Evolutionary conservation across 2,329 filamentous ascomycete genomes (phyloP).

Genomic region (Saccharata proteae): DNA sequence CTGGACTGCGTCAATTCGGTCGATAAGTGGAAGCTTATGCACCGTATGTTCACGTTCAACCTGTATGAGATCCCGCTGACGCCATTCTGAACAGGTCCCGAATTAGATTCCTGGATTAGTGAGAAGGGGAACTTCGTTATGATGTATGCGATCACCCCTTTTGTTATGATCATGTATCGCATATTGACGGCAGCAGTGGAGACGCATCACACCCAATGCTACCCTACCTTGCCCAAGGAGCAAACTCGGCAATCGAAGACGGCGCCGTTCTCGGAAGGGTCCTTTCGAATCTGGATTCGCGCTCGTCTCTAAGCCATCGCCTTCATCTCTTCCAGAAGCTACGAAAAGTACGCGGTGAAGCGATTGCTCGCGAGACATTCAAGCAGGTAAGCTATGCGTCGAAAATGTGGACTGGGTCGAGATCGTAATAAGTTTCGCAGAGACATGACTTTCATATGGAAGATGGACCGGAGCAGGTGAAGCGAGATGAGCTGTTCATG

Average conservation of each 20-base stretch:
- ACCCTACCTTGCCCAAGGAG: conserved; percentile 31
- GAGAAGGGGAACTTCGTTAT: conserved; percentile 20
- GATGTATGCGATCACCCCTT: conserved; percentile 40
- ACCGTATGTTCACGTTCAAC: conserved; percentile 17
- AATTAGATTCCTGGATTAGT: conserved; percentile 8
- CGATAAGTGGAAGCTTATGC: conserved; percentile 60
- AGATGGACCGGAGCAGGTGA: conserved; percentile 44
- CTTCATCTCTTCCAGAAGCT: conserved; percentile 34
- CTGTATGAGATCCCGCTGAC: too few relatives aligned
- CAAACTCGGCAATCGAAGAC: conserved; percentile 56
- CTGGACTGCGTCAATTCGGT: conserved; percentile 43
- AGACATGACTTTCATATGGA: conserved; percentile 29
- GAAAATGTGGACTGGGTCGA: neutral
- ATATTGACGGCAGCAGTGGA: conserved; percentile 38
- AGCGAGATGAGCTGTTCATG: conserved; percentile 45
- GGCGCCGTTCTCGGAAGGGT: conserved; percentile 52
- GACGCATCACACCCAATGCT: conserved; percentile 24
- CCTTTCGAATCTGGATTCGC: conserved; percentile 20
- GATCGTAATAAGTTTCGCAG: conserved; percentile 10
- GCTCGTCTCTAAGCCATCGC: conserved; percentile 8
- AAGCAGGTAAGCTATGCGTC: conserved; percentile 22
- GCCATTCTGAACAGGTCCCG: neutral
- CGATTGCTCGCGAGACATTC: conserved; percentile 52
- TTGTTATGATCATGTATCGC: conserved; percentile 42
- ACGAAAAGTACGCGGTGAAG: conserved; percentile 37